Conservation (phyloP, 257 asterid genomes). For the Solanum piurae region DNA sequence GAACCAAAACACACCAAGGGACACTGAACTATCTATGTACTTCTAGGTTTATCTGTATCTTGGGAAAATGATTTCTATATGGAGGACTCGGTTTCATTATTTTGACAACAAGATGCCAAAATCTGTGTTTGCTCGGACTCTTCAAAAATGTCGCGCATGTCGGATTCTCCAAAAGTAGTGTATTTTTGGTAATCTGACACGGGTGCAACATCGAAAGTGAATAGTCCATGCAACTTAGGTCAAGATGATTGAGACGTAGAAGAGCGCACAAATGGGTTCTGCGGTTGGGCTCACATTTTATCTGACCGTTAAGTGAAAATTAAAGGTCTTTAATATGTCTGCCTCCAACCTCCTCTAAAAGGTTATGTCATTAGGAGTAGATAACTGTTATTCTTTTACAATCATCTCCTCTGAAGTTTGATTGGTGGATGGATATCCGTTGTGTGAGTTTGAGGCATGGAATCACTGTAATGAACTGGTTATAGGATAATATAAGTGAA, state of each 20-base stretch:
- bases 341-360: not conserved
- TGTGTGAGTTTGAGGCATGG: not conserved
- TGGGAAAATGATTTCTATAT: not conserved
- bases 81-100: not conserved
- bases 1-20: not conserved
- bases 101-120: not conserved
- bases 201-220: not conserved
- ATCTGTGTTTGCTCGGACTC: not conserved
- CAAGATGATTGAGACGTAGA: not conserved
- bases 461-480: not conserved
- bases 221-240: not conserved
- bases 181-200: too few species aligned
- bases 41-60: not conserved
- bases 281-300: not conserved
- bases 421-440: not conserved
- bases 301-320: not conserved
- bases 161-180: not conserved
- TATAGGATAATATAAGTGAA: not conserved
- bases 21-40: not conserved
- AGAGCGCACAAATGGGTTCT: not conserved
- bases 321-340: not conserved
- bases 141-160: not conserved
- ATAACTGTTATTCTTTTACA: not conserved
- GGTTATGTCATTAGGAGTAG: not conserved
- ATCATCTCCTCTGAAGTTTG: not conserved